A percentile compares a stretch with the other conserved stretches of the same genome.
phyloP scores from a whole-genome alignment of 768 basidiomycete species.

The Trametes coccinea region DNA sequence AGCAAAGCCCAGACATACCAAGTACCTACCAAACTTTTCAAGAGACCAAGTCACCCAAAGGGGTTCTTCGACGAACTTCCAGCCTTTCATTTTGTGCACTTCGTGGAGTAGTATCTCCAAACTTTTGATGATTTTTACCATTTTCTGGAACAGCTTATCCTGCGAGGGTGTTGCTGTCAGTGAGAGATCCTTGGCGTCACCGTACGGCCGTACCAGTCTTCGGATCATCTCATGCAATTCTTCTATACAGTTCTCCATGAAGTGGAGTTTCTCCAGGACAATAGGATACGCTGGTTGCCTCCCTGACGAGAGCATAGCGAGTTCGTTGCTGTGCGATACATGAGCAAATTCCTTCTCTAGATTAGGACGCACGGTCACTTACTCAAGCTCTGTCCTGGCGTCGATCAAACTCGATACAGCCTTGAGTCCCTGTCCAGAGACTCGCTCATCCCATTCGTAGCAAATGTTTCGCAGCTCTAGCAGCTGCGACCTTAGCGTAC shows the following conservation, averaged over 20 bases:
- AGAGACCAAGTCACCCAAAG: slow-evolving; percentile 84
- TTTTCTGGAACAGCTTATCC: slow-evolving; percentile 71
- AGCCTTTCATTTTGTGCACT: slow-evolving; percentile 70
- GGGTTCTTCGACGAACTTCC: slow-evolving; percentile 70
- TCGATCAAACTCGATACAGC: slow-evolving; percentile 73
- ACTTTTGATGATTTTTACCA: slow-evolving; percentile 62
- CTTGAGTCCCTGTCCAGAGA: slow-evolving; percentile 76
- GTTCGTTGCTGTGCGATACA: slow-evolving; percentile 52
- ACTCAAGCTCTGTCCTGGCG: slow-evolving; percentile 85
- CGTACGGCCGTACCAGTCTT: slow-evolving; percentile 59
- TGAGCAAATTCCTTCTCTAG: too few species aligned
- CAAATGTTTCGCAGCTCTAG: slow-evolving; percentile 65
- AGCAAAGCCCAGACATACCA: too few species aligned
- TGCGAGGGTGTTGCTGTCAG: slow-evolving; percentile 30
- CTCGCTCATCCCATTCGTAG: slow-evolving; percentile 82
- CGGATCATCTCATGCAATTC: slow-evolving; percentile 57
- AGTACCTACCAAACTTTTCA: slow-evolving; percentile 66
- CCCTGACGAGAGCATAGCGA: slow-evolving; percentile 52
- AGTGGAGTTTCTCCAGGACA: slow-evolving; percentile 62
- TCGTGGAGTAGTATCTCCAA: slow-evolving; percentile 67
- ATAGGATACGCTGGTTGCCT: slow-evolving; percentile 57
- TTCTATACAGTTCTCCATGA: slow-evolving; percentile 66
- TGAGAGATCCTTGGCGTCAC: neutral
- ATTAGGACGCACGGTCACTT: slow-evolving; percentile 31
- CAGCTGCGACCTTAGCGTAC: slow-evolving; percentile 67